Evolutionary conservation across 768 basidiomycete species (phyloP).

Genomic region (Lyophyllum semitale): DNA sequence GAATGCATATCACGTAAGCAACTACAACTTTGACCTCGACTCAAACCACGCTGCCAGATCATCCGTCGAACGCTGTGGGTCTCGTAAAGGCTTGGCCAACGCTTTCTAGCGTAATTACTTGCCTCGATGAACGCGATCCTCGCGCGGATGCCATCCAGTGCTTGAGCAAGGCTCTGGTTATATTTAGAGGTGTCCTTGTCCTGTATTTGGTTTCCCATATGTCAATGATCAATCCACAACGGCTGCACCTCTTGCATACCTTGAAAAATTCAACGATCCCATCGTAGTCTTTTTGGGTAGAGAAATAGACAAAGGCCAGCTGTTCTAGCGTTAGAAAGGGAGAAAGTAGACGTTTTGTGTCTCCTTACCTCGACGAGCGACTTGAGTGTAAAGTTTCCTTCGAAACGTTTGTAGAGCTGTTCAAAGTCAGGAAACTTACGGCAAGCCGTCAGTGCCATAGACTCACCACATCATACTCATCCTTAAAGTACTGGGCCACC

Average conservation of each 20-base stretch:
- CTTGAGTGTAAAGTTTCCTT: slow-evolving; percentile 64
- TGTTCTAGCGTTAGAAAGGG: slow-evolving; percentile 29
- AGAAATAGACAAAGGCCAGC: slow-evolving; percentile 37
- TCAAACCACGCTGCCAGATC: slow-evolving; percentile 61
- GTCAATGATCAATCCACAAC: slow-evolving; percentile 17
- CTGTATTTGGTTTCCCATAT: slow-evolving; percentile 31
- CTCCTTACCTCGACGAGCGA: slow-evolving; percentile 53
- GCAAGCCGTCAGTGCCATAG: not conserved
- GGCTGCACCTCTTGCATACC: slow-evolving; percentile 35
- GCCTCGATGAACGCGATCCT: slow-evolving; percentile 66
- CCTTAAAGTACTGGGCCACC: slow-evolving; percentile 64
- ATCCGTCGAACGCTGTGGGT: slow-evolving; percentile 52
- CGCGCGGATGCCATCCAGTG: slow-evolving; percentile 66
- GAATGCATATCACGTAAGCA: slow-evolving; percentile 22
- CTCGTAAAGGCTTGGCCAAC: not conserved
- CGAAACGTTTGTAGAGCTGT: slow-evolving; percentile 69
- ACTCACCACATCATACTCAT: slow-evolving; percentile 66
- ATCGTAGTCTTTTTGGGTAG: slow-evolving; percentile 68
- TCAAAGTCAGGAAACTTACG: not conserved
- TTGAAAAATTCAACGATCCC: slow-evolving; percentile 74
- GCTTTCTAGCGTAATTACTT: slow-evolving; percentile 10
- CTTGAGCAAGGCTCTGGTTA: slow-evolving; percentile 62
- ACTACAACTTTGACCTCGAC: slow-evolving; percentile 23
- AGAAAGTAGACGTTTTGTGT: slow-evolving; percentile 11
- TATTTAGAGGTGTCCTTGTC: slow-evolving; percentile 73